Percentiles rank a stretch among this genome's conserved stretches.
Evolutionary conservation across 192 early-diverging fungal species (phyloP).

Genomic region (Coemansia sp.): DNA sequence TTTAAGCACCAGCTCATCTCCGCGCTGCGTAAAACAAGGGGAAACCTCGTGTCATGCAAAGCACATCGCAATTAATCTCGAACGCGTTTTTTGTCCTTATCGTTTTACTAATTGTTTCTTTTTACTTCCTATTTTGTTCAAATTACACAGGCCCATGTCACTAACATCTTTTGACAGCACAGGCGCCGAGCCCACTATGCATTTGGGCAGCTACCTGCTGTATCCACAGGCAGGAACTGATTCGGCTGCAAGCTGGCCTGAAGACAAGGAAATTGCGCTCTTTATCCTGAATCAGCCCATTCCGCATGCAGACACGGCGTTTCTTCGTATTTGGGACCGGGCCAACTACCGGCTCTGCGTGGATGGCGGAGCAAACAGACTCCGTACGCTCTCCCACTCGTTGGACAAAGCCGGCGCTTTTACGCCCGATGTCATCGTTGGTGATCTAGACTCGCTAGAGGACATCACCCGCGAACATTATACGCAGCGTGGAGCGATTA

Average conservation of each 20-base stretch:
- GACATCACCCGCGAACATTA: constrained; percentile 67
- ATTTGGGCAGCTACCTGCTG: constrained; percentile 29
- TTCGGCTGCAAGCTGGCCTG: background rate
- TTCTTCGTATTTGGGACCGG: constrained; percentile 48
- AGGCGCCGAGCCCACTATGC: constrained; percentile 1
- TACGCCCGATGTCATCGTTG: constrained; percentile 73
- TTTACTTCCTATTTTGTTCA: background rate
- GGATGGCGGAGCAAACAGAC: constrained; percentile 88
- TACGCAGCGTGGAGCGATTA: constrained; percentile 24
- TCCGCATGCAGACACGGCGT: constrained; percentile 28
- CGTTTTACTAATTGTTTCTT: background rate
- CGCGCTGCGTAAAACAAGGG: too few relatives aligned
- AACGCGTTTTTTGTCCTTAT: background rate
- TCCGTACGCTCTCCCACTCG: constrained; percentile 66
- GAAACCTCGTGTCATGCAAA: too few relatives aligned
- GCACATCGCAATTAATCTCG: too few relatives aligned
- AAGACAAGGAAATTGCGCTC: constrained; percentile 44
- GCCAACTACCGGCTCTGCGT: constrained; percentile 64
- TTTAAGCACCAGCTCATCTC: too few relatives aligned
- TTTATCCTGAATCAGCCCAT: constrained; percentile 80
- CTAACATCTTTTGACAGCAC: background rate
- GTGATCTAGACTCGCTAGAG: constrained; percentile 84
- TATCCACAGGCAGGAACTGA: constrained; percentile 15
- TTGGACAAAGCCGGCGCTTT: constrained; percentile 14
- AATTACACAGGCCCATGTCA: background rate